phyloP scores from a whole-genome alignment of 441 rosid genomes.

The Bocquillonia castaneifolia region DNA sequence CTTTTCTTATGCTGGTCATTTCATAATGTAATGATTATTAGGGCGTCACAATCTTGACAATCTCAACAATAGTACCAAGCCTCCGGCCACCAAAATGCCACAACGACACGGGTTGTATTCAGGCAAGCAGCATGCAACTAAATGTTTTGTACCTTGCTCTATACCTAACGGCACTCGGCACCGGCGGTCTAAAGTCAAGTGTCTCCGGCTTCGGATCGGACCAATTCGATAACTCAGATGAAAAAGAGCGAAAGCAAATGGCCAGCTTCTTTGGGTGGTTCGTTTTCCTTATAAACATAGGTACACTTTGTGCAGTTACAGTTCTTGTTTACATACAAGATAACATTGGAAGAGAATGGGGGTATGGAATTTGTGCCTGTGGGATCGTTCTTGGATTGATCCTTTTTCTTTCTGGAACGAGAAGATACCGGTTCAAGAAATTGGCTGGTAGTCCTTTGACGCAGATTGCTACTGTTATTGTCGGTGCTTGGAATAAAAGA shows the following conservation, averaged over 20 bases:
- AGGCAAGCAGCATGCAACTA: conserved; percentile 55
- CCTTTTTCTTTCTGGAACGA: conserved; percentile 66
- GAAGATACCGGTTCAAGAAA: conserved; percentile 70
- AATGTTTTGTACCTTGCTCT: conserved; percentile 59
- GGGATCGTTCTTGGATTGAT: conserved; percentile 53
- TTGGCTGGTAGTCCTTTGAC: conserved; percentile 86
- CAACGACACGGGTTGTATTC: conserved; percentile 39
- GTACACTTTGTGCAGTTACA: conserved; percentile 74
- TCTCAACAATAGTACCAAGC: conserved; percentile 74
- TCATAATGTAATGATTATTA: conserved; percentile 16
- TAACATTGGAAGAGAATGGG: conserved; percentile 73
- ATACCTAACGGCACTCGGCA: conserved; percentile 85
- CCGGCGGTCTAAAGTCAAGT: conserved; percentile 89
- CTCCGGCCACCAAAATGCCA: conserved; percentile 70
- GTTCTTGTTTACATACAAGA: conserved; percentile 86
- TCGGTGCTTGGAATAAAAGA: conserved; percentile 66
- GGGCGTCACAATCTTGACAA: conserved; percentile 77
- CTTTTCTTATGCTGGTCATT: neutral
- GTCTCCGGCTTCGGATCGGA: conserved; percentile 94
- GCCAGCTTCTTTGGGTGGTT: conserved; percentile 77
- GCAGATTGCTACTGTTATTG: conserved; percentile 63
- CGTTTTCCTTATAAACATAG: conserved; percentile 81
- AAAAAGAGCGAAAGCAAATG: conserved; percentile 58
- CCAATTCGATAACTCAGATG: conserved; percentile 75
- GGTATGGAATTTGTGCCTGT: conserved; percentile 72